Evolutionary conservation across 2,329 filamentous ascomycete genomes (phyloP).

Genomic region (Epichloe coenophiala): DNA sequence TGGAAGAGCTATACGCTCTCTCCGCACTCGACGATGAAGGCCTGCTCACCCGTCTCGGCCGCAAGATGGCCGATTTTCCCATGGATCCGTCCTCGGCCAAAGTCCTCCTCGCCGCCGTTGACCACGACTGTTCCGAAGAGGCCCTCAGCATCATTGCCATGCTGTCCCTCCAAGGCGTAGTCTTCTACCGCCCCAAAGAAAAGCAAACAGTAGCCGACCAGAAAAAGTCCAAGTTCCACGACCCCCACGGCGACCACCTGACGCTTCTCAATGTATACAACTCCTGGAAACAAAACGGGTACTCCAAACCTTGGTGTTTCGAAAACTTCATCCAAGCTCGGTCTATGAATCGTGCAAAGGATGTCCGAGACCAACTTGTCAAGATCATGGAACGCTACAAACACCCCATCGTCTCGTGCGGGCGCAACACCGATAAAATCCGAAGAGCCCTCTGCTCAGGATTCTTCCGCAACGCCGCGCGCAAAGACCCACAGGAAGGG

Average conservation of each 20-base stretch:
- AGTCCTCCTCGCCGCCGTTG: slow-evolving; percentile 74
- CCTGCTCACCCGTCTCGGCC: slow-evolving; percentile 74
- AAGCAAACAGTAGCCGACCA: slow-evolving; percentile 94
- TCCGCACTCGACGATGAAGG: slow-evolving; percentile 92
- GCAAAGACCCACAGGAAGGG: slow-evolving; percentile 91
- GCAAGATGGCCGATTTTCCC: slow-evolving; percentile 97
- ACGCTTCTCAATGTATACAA: slow-evolving; percentile 96
- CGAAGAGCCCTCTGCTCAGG: slow-evolving; percentile 81
- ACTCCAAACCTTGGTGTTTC: slow-evolving; percentile 81
- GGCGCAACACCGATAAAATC: slow-evolving; percentile 74
- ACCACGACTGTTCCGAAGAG: slow-evolving; percentile 83
- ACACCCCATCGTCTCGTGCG: slow-evolving; percentile 71
- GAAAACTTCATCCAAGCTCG: slow-evolving; percentile 96
- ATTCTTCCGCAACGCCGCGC: slow-evolving; percentile 89
- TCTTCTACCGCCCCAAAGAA: slow-evolving; percentile 94
- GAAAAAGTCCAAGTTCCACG: slow-evolving; percentile 96
- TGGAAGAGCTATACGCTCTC: slow-evolving; percentile 89
- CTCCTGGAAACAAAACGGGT: slow-evolving; percentile 79
- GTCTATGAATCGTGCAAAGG: slow-evolving; percentile 76
- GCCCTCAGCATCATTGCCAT: slow-evolving; percentile 89
- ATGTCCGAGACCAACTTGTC: slow-evolving; percentile 82
- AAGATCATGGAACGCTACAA: slow-evolving; percentile 90
- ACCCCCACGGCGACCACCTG: slow-evolving; percentile 90
- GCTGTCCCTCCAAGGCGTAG: slow-evolving; percentile 71
- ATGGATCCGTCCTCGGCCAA: slow-evolving; percentile 94